These are phyloP conservation scores for Pulveroboletus frians DNA, from an alignment of 768 basidiomycete genomes.

Conservation along the genomic window DNA sequence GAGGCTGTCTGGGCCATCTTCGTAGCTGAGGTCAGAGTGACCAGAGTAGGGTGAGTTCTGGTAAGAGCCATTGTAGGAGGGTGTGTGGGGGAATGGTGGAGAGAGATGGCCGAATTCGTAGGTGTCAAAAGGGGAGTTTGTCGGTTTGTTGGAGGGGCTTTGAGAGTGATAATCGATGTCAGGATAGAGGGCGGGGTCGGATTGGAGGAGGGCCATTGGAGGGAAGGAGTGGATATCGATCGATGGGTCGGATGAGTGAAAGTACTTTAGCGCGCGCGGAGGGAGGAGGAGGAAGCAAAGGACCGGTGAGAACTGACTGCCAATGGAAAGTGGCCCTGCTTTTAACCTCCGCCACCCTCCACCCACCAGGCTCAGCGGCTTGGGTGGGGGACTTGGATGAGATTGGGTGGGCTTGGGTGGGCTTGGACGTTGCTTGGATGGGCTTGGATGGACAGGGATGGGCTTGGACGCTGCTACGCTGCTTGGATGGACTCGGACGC, in stretches of 20 bases:
- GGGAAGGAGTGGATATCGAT: conserved; percentile 1
- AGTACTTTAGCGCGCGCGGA: conserved; percentile 16
- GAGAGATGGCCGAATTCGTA: conserved; percentile 36
- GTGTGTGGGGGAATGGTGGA: conserved; percentile 44
- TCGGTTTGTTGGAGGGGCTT: conserved; percentile 28
- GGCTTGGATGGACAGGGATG: too few relatives aligned
- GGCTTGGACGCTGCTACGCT: too few relatives aligned
- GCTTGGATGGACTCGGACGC: too few relatives aligned
- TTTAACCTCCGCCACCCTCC: conserved; percentile 29
- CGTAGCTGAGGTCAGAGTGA: conserved; percentile 60
- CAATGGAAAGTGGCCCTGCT: conserved; percentile 23
- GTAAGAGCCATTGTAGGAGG: conserved; percentile 62
- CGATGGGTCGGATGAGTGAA: conserved; percentile 2
- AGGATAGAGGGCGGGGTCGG: conserved; percentile 16
- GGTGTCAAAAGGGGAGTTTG: conserved; percentile 33
- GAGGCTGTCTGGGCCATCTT: conserved; percentile 44
- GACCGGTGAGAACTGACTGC: conserved; percentile 26
- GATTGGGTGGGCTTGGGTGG: too few relatives aligned
- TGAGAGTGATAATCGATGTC: conserved; percentile 24
- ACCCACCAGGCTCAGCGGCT: too few relatives aligned
- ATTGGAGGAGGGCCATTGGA: conserved; percentile 28
- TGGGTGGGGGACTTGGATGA: too few relatives aligned
- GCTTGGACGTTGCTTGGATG: too few relatives aligned
- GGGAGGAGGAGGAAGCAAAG: conserved; percentile 4
- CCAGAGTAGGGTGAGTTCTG: conserved; percentile 66